A percentile compares a stretch with the other conserved stretches of the same genome.
Conservation (phyloP, 495 filamentous ascomycete species). For the Trypethelium eluteriae region DNA sequence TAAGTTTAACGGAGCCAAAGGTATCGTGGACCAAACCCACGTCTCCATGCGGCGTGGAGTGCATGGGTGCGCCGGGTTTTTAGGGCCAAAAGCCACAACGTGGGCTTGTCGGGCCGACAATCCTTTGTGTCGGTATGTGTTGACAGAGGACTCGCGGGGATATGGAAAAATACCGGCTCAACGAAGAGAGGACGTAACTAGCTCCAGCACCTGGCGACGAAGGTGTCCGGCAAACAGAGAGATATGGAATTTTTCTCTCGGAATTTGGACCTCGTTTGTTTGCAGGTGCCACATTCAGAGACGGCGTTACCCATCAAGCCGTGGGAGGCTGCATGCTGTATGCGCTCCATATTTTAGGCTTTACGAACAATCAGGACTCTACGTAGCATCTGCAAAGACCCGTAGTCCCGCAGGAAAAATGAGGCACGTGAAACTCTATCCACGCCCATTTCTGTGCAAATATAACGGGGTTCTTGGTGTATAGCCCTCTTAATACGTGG, state of each 20-base stretch:
- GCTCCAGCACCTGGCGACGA: too few species aligned
- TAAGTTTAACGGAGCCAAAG: not conserved
- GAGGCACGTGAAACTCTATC: conserved; percentile 10
- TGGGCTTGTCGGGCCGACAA: conserved; percentile 5
- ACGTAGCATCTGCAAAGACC: not conserved
- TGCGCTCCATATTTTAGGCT: conserved; percentile 10
- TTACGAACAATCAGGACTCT: not conserved
- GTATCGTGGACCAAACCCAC: not conserved
- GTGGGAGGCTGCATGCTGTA: not conserved
- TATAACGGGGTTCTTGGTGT: conserved; percentile 4
- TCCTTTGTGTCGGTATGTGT: not conserved
- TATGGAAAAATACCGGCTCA: too few species aligned
- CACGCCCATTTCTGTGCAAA: not conserved
- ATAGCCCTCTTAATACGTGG: not conserved
- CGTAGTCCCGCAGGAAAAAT: conserved; percentile 8
- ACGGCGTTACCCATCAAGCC: too few species aligned
- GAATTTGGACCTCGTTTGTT: too few species aligned
- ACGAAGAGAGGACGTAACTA: too few species aligned
- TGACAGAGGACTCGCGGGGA: too few species aligned
- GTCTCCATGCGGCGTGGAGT: not conserved
- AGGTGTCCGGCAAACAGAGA: too few species aligned
- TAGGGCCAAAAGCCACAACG: not conserved
- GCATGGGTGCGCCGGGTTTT: not conserved
- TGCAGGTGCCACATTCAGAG: too few species aligned
- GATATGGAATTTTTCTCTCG: too few species aligned